These are phyloP conservation scores for Torulaspora pretoriensis DNA, from an alignment of 1,139 yeast species.

Conservation along the genomic window DNA sequence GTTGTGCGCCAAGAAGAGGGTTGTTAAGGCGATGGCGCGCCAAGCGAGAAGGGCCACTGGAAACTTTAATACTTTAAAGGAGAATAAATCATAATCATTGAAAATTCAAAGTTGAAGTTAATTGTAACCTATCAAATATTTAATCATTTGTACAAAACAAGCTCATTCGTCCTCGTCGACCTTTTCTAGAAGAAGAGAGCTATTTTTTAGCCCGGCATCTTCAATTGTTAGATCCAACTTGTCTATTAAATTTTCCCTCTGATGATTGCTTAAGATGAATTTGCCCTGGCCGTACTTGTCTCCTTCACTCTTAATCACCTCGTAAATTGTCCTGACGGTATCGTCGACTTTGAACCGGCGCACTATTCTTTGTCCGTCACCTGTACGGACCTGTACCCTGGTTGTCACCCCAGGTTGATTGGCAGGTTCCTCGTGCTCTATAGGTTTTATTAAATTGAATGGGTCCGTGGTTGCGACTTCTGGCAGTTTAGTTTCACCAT, in stretches of 20 bases:
- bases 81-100: no score
- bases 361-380: conserved; percentile 80
- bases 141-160: background rate
- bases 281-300: conserved; percentile 41
- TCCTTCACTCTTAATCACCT: conserved; percentile 54
- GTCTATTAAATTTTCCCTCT: conserved; percentile 58
- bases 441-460: conserved; percentile 40
- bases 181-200: conserved; percentile 68
- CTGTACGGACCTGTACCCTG: conserved; percentile 80
- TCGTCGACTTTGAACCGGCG: conserved; percentile 60
- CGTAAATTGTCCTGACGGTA: conserved; percentile 56
- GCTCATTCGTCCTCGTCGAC: conserved; percentile 16
- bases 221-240: conserved; percentile 58
- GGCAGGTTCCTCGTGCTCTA: conserved; percentile 58
- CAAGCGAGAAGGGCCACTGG: background rate
- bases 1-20: background rate
- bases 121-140: no score
- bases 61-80: background rate
- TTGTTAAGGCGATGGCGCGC: background rate
- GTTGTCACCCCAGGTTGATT: conserved; percentile 54
- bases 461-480: conserved; percentile 27
- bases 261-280: conserved; percentile 62
- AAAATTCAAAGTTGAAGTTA: no score
- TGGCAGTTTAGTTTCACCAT: conserved; percentile 15
- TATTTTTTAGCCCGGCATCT: conserved; percentile 75